These are phyloP conservation scores for Gentiana macrophylla DNA, from an alignment of 257 asterid species.

Conservation along the genomic window DNA sequence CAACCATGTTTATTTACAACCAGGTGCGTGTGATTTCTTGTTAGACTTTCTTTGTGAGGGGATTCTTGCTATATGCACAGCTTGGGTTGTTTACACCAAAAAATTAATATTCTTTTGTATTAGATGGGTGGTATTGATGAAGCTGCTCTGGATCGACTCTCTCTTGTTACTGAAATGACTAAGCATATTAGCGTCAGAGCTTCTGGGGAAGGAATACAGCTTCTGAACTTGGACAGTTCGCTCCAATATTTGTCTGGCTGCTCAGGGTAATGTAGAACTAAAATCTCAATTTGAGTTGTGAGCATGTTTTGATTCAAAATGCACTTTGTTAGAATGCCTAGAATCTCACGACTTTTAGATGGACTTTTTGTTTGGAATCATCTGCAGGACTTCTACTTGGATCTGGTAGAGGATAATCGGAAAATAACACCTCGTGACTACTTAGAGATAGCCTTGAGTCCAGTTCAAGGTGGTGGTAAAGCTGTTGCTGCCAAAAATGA, in stretches of 20 bases:
- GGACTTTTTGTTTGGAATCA: slow-evolving; percentile 11
- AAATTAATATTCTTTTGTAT: slow-evolving; percentile 1
- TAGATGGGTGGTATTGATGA: slow-evolving; percentile 99
- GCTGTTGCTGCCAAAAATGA: slow-evolving; percentile 88
- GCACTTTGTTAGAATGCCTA: too few relatives aligned
- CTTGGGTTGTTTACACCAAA: too few relatives aligned
- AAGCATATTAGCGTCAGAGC: slow-evolving; percentile 98
- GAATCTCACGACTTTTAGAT: neutral
- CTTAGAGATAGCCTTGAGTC: slow-evolving; percentile 84
- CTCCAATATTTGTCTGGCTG: slow-evolving; percentile 98
- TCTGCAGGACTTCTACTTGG: slow-evolving; percentile 85
- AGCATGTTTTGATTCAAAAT: too few relatives aligned
- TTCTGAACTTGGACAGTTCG: slow-evolving; percentile 90
- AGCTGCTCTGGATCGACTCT: slow-evolving; percentile 96
- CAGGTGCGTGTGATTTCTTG: slow-evolving; percentile 45
- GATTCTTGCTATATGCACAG: neutral
- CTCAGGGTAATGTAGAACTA: slow-evolving; percentile 59
- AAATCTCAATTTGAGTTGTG: too few relatives aligned
- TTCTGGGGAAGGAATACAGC: slow-evolving; percentile 70
- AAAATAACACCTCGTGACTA: slow-evolving; percentile 97
- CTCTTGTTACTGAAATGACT: slow-evolving; percentile 99
- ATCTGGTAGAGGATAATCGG: slow-evolving; percentile 73
- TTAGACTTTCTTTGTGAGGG: neutral
- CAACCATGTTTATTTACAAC: slow-evolving; percentile 94
- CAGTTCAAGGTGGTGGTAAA: slow-evolving; percentile 67